phyloP scores from a whole-genome alignment of 208 protist species.

The Acanthamoeba lugdunensis region DNA sequence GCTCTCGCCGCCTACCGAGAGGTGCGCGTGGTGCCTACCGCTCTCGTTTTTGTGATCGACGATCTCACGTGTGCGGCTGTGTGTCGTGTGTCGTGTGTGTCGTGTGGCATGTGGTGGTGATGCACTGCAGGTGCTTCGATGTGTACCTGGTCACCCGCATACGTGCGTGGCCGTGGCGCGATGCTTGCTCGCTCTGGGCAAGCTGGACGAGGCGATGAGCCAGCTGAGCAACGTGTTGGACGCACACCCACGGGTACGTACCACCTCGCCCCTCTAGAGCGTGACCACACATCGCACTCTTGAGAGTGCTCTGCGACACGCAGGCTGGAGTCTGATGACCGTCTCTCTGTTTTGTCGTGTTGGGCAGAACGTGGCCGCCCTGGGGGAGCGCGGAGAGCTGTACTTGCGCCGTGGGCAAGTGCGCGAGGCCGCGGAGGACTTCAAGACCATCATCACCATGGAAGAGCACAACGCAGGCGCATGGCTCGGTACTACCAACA shows the following conservation, averaged over 20 bases:
- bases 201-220: background rate
- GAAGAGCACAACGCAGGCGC: background rate
- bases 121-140: background rate
- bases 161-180: background rate
- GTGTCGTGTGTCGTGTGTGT: too few relatives aligned
- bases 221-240: background rate
- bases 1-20: constrained; percentile 2
- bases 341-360: background rate
- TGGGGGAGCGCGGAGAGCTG: background rate
- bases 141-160: background rate
- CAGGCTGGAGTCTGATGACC: too few relatives aligned
- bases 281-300: background rate
- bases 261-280: background rate
- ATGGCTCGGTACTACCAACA: background rate
- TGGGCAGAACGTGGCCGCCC: background rate
- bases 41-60: too few relatives aligned
- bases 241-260: background rate
- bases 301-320: too few relatives aligned
- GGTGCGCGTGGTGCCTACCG: background rate
- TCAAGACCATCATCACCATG: background rate
- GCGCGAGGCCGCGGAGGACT: background rate
- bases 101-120: background rate
- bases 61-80: background rate
- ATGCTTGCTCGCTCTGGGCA: background rate
- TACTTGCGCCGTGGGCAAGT: background rate